Conservation (phyloP, 371 early-diverging fungal species). For the Lichtheimia ramosa region DNA sequence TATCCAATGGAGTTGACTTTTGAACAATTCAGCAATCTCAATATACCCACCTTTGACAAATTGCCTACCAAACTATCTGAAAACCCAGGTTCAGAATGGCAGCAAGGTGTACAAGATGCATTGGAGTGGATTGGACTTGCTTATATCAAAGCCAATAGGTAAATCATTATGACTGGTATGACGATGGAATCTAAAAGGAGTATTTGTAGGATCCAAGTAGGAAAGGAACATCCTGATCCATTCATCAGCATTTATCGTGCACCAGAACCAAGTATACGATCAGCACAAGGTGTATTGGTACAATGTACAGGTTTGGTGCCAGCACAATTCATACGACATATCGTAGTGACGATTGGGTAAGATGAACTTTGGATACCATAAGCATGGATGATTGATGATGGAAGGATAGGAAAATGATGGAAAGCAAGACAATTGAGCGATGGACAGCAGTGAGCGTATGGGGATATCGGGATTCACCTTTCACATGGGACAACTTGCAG, state of each 20-base stretch:
- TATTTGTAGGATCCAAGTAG: no score
- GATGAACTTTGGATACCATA: not conserved
- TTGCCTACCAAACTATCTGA: slow-evolving; percentile 19
- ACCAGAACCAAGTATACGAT: slow-evolving; percentile 27
- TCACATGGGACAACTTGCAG: slow-evolving; percentile 57
- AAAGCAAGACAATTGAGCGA: slow-evolving; percentile 13
- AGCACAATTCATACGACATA: slow-evolving; percentile 24
- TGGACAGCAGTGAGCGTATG: slow-evolving; percentile 64
- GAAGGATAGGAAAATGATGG: slow-evolving; percentile 38
- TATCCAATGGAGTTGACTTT: slow-evolving; percentile 18
- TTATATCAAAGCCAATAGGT: slow-evolving; percentile 52
- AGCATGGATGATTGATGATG: no score
- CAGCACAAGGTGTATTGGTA: slow-evolving; percentile 21
- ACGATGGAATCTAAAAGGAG: not conserved
- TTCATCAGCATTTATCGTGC: slow-evolving; percentile 55
- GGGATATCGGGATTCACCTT: slow-evolving; percentile 70
- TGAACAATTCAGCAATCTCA: slow-evolving; percentile 23
- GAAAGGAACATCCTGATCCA: slow-evolving; percentile 29
- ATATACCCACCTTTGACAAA: slow-evolving; percentile 30
- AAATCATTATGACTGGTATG: not conserved
- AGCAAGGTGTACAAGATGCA: slow-evolving; percentile 36
- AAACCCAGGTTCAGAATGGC: slow-evolving; percentile 30
- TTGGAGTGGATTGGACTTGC: slow-evolving; percentile 69
- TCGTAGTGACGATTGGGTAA: slow-evolving; percentile 37
- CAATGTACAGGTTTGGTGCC: slow-evolving; percentile 41